Evolutionary conservation across 23 red algal genomes (phyloP), one percentile per base, ranked within the genome.

Genomic region (Pyropia yezoensis): DNA sequence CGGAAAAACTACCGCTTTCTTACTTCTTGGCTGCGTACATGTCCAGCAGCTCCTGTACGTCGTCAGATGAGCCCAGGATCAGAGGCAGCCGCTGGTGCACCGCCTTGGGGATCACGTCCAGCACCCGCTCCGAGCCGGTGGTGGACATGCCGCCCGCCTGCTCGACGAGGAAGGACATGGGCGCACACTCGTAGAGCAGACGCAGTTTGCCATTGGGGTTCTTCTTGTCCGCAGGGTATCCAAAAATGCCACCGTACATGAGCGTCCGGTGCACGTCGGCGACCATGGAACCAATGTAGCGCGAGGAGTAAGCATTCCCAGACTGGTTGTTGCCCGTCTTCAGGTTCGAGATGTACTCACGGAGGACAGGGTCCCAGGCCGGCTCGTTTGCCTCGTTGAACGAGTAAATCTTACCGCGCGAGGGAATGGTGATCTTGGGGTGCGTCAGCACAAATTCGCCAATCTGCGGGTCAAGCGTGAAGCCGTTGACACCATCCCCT

Each of bases 361-460:
- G 74, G 26, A 96, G 49, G 18, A 87, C 78, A 0, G 77, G 68
- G 71, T 96, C 92, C 92, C 92, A 96, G 24, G 78, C 69, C 14
- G 76, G 69, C 57, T 63, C 78, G 62, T 96, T 96, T 9, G 92
- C 92, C 50, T 96, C 92, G 64, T 96, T 96, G 78, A 96, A 89
- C 1, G 92, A 96, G 52, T 96, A 96, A 50, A 96, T 96, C 63
- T 89, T 83, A 26, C 92, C 92, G 19, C 85, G 74, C 20, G 56
- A 13, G 6, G 92, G 92, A 39, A 96, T 85, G 20, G 56, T 79
- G 26, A 96, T 88, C 27, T 96, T 33, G 15, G 83, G 85, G 58
- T 96, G 83, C 4, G 92, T 96, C 19, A 96, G 81, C 19, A 96
- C 73, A 59, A 96, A 96, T 28, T 96, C 92, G 49, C 92, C 92